Evolutionary conservation across 371 early-diverging fungal genomes (phyloP), one percentile per base, ranked within the genome.

Genomic region (Mortierella sp.): DNA sequence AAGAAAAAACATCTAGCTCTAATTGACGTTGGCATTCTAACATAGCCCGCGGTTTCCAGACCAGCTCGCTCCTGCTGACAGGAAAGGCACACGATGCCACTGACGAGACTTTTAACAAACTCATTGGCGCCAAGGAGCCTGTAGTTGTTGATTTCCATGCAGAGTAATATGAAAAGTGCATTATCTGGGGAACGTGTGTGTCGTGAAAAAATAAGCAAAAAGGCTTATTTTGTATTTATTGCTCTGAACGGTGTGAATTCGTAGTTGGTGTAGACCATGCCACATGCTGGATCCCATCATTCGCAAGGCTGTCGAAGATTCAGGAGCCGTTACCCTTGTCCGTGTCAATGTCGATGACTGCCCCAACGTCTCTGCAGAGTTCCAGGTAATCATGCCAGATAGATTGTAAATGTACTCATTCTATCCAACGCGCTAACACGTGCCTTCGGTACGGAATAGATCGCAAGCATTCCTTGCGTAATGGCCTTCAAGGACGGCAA

Each of bases 101-200:
- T 4, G 76, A 75, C 24, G 31, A 60, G 26, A 64, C 64, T 19
- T 75, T 75, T 31, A 28, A 32, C 15, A 24, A 28, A 12, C 28
- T 68, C 30, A 15, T 69, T 28, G 21, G 48, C n/a, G 56, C 50
- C 49, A 64, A 69, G 52, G 76, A 68, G 28, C 69, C 69, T 14
- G 41, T 75, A 43, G 34, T 75, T 47, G 76, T 75, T n/a, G 69
- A 75, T 32, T 75, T 75, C 27, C 69, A 75, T 17, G 76, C 76
- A 50, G 58, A 69, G 75, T 73, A 73, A 32, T 62, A 3, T 1
- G 15, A 6, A 8, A 24, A 52, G 15, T 0, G 39, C 6, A 42
- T 26, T 8, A 54, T 31, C 8, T 24, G 8, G 14, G 24, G 21
- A 54, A 21, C 4, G 14, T 21, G 27, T 9, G 7, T 51, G 4